phyloP scores from a whole-genome alignment of 441 rosid species.

The Dalechampia spathulata region DNA sequence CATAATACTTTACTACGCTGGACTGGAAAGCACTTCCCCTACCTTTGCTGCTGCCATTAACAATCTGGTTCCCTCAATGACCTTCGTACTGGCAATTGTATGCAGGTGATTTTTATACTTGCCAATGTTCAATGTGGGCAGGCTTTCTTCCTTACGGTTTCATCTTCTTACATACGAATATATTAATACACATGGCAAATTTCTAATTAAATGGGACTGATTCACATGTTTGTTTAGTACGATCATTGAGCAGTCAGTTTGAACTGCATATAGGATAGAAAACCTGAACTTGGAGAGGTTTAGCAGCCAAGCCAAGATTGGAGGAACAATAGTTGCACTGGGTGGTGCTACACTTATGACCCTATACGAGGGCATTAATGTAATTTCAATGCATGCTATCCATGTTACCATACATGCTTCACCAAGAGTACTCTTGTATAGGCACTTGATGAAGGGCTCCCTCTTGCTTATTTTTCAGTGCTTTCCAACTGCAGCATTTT shows the following conservation, averaged over 20 bases:
- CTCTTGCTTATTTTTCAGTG: not conserved
- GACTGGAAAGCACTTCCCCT: constrained; percentile 5
- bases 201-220: no score
- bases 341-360: constrained; percentile 8
- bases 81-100: constrained; percentile 2
- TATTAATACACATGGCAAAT: no score
- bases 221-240: no score
- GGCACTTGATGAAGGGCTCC: not conserved
- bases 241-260: no score
- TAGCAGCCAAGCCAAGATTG: not conserved
- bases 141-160: no score
- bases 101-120: not conserved
- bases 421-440: not conserved
- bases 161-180: no score
- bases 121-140: no score
- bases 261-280: not conserved
- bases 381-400: not conserved
- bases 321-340: constrained; percentile 2
- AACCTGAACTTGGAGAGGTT: not conserved
- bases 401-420: not conserved
- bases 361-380: not conserved
- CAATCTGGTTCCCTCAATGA: constrained; percentile 6
- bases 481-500: not conserved
- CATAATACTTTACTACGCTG: not conserved
- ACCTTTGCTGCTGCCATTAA: constrained; percentile 2